Conservation (phyloP, 306 rosid species). For the Lathyrus aphaca region DNA sequence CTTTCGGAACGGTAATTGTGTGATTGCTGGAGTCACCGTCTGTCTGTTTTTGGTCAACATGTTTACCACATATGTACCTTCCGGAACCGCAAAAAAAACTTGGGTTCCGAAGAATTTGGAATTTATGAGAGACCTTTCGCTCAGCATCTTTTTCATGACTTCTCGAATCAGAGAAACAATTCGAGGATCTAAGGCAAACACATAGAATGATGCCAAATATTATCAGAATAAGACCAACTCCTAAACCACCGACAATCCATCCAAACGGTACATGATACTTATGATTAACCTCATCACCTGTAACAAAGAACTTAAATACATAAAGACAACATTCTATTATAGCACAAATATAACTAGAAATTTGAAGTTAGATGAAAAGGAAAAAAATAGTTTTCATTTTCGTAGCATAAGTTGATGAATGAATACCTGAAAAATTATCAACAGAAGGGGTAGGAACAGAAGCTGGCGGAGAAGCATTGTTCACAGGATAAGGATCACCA, state of each 20-base stretch:
- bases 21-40: slow-evolving; percentile 64
- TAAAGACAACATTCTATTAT: slow-evolving; percentile 14
- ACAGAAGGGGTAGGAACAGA: slow-evolving; percentile 61
- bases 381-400: not conserved
- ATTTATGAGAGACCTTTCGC: slow-evolving; percentile 64
- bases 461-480: slow-evolving; percentile 56
- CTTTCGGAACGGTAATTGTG: slow-evolving; percentile 70
- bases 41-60: slow-evolving; percentile 68
- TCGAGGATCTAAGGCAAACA: slow-evolving; percentile 63
- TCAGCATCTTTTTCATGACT: slow-evolving; percentile 65
- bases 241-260: slow-evolving; percentile 90
- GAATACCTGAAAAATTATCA: slow-evolving; percentile 60
- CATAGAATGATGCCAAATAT: slow-evolving; percentile 58
- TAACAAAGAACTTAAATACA: slow-evolving; percentile 22
- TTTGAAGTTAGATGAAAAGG: not conserved
- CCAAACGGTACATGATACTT: slow-evolving; percentile 73
- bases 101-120: slow-evolving; percentile 86
- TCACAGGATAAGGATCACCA: slow-evolving; percentile 82
- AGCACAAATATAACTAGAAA: not conserved
- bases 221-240: slow-evolving; percentile 64
- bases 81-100: slow-evolving; percentile 92
- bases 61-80: slow-evolving; percentile 70
- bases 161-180: slow-evolving; percentile 53
- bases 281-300: slow-evolving; percentile 61
- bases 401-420: slow-evolving; percentile 26